Evolutionary conservation across 2,329 filamentous ascomycete genomes (phyloP).

Genomic region (Bipolaris oryzae): DNA sequence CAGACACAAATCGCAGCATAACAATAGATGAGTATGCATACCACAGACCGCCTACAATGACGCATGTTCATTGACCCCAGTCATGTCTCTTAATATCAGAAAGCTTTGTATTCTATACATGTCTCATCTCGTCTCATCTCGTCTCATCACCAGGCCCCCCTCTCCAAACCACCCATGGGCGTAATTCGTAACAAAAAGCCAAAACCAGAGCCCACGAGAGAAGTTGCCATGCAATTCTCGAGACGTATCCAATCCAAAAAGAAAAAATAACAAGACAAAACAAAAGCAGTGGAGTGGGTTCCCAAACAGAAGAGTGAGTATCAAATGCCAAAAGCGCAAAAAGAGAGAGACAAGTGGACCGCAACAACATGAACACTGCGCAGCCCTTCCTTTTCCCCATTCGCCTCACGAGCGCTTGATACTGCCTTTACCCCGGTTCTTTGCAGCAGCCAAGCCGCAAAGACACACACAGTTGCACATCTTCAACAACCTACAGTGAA

Average conservation of each 20-base stretch:
- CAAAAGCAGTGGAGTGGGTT: conserved; percentile 3
- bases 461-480: conserved; percentile 9
- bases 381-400: conserved; percentile 17
- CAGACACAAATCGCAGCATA: not conserved
- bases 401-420: not conserved
- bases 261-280: not conserved
- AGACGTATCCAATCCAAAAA: no score
- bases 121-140: conserved; percentile 4
- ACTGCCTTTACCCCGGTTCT: not conserved
- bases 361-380: conserved; percentile 25
- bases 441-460: no score
- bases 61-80: not conserved
- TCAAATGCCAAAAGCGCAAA: conserved; percentile 18
- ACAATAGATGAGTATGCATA: not conserved
- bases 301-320: conserved; percentile 27
- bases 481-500: conserved; percentile 18
- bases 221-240: conserved; percentile 28
- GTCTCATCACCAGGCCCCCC: no score
- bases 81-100: not conserved
- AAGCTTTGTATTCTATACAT: conserved; percentile 27
- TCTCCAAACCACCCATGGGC: conserved; percentile 1
- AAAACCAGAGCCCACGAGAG: conserved; percentile 19
- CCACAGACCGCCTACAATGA: not conserved
- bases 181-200: conserved; percentile 4
- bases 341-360: conserved; percentile 21